phyloP scores from a whole-genome alignment of 495 filamentous ascomycete species.

The Aspergillus heteromorphus region DNA sequence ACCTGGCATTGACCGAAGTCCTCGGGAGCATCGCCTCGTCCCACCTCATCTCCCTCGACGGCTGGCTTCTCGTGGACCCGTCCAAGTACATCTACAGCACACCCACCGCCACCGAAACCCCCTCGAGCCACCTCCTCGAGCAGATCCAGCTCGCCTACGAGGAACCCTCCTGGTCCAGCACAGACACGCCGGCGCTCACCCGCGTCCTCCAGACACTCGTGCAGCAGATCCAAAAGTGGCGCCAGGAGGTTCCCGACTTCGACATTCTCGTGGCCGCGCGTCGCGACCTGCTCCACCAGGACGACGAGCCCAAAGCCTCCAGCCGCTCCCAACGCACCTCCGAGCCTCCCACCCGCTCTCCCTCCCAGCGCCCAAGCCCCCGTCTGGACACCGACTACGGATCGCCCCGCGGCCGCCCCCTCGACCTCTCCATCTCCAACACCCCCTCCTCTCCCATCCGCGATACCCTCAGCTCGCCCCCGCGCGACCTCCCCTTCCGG shows the following conservation, averaged over 20 bases:
- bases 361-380: constrained; percentile 17
- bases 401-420: constrained; percentile 17
- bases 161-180: constrained; percentile 34
- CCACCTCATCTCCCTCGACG: constrained; percentile 73
- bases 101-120: neutral
- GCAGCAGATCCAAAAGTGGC: constrained; percentile 59
- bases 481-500: constrained; percentile 20
- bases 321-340: constrained; percentile 18
- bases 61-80: constrained; percentile 82
- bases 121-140: constrained; percentile 15
- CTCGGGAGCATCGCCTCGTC: constrained; percentile 80
- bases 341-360: constrained; percentile 15
- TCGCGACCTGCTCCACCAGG: constrained; percentile 41
- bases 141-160: constrained; percentile 27
- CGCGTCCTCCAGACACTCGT: constrained; percentile 47
- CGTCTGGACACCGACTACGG: constrained; percentile 9
- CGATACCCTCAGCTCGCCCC: constrained; percentile 17
- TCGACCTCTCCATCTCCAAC: constrained; percentile 4
- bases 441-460: constrained; percentile 15
- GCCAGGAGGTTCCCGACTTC: constrained; percentile 66
- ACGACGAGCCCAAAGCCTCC: constrained; percentile 19
- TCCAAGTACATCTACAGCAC: constrained; percentile 26
- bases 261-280: constrained; percentile 71
- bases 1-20: constrained; percentile 76
- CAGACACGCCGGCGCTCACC: constrained; percentile 37